Evolutionary conservation across 208 protist genomes (phyloP).

Genomic region (Acanthamoeba triangularis): DNA sequence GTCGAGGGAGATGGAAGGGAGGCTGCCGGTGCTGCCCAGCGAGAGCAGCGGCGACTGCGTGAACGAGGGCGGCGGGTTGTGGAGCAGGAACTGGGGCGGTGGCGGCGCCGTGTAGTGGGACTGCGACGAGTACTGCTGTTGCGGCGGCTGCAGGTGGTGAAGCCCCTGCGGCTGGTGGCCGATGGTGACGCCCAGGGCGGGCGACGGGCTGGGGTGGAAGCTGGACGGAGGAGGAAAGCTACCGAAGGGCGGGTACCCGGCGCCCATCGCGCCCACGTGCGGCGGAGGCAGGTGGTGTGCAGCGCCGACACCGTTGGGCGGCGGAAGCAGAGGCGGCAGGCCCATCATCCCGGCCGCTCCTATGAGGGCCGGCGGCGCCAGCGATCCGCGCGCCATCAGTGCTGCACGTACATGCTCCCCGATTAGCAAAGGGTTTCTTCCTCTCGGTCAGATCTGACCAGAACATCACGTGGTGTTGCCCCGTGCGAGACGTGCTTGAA

Average conservation of each 20-base stretch:
- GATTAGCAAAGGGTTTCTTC: no score
- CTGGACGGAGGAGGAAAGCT: neutral
- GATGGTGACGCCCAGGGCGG: neutral
- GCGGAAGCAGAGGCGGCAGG: constrained; percentile 29
- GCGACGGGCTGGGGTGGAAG: neutral
- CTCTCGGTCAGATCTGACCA: neutral
- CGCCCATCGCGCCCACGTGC: neutral
- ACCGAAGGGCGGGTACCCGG: neutral
- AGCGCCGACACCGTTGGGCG: neutral
- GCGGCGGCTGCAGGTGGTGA: neutral
- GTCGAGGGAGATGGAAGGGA: no score
- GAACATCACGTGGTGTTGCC: neutral
- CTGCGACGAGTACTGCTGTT: neutral
- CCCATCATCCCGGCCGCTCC: constrained; percentile 28
- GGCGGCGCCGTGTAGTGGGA: neutral
- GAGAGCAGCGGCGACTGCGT: neutral
- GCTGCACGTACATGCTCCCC: neutral
- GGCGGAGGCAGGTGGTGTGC: neutral
- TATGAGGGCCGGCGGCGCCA: constrained; percentile 20
- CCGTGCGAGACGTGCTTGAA: no score
- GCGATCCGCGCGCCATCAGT: neutral
- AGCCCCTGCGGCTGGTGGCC: neutral
- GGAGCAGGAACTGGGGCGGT: neutral
- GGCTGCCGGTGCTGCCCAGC: neutral
- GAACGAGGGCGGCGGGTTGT: neutral